These are phyloP conservation scores for Globisporangium rhizosaccharum DNA, from an alignment of 352 stramenopile species.

Conservation along the genomic window DNA sequence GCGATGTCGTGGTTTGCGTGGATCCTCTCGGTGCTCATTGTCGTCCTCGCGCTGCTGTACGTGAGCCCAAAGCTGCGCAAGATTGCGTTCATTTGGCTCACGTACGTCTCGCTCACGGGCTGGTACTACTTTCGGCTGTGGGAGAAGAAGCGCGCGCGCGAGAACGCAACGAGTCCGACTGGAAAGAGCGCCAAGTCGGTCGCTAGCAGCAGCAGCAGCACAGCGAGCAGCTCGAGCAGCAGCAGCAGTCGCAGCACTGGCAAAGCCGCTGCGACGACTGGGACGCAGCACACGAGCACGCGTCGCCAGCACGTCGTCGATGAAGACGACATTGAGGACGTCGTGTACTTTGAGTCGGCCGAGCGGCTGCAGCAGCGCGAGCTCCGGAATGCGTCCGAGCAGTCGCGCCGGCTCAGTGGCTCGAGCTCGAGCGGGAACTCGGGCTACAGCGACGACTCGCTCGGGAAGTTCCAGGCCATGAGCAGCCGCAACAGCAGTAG, in stretches of 20 bases:
- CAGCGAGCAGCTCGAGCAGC: conserved; percentile 6
- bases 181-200: conserved; percentile 10
- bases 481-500: no score
- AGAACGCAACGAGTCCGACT: conserved; percentile 8
- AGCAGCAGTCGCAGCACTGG: neutral
- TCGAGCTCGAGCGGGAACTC: conserved; percentile 51
- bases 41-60: conserved; percentile 33
- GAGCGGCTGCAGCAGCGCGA: conserved; percentile 32
- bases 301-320: conserved; percentile 4
- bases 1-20: conserved; percentile 15
- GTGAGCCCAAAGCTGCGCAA: conserved; percentile 51
- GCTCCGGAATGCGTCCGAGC: conserved; percentile 33
- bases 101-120: conserved; percentile 73
- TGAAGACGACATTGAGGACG: conserved; percentile 21
- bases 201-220: conserved; percentile 13
- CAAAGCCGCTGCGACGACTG: neutral
- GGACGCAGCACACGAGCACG: conserved; percentile 6
- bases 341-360: conserved; percentile 47
- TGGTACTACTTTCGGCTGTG: conserved; percentile 83
- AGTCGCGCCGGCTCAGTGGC: conserved; percentile 37
- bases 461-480: neutral
- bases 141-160: conserved; percentile 52
- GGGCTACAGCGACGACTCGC: conserved; percentile 27
- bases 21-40: conserved; percentile 32
- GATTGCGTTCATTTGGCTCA: conserved; percentile 60